Evolutionary conservation across 2,329 filamentous ascomycete species (phyloP).

Genomic region (Hypocreales sp.): DNA sequence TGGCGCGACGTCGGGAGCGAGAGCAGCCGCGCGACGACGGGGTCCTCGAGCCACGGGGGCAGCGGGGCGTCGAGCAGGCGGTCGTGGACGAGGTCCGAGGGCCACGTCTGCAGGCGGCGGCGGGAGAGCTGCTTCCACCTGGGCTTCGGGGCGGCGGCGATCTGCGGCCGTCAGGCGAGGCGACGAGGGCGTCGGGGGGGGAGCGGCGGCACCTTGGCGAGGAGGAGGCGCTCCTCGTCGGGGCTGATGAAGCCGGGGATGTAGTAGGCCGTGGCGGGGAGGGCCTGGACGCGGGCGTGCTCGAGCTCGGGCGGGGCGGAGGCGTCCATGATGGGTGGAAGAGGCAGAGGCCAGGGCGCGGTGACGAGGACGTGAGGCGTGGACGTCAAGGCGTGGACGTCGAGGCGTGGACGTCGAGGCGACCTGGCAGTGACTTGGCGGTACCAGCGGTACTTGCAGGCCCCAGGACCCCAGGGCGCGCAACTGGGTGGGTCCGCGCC

Average conservation of each 20-base stretch:
- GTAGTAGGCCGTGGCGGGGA: constrained; percentile 63
- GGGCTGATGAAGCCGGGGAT: constrained; percentile 69
- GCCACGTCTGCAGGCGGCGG: constrained; percentile 81
- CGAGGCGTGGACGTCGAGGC: too few relatives aligned
- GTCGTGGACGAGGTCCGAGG: constrained; percentile 66
- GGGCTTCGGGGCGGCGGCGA: constrained; percentile 50
- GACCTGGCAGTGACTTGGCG: too few relatives aligned
- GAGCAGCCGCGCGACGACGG: constrained; percentile 47
- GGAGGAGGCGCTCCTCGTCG: constrained; percentile 55
- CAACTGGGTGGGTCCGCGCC: too few relatives aligned
- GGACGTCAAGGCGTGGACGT: too few relatives aligned
- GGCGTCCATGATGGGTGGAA: constrained; percentile 2
- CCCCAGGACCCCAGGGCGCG: too few relatives aligned
- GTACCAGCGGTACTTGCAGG: too few relatives aligned
- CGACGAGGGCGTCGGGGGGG: constrained; percentile 22
- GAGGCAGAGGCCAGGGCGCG: too few relatives aligned
- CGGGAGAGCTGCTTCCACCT: constrained; percentile 82
- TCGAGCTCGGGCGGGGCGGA: constrained; percentile 33
- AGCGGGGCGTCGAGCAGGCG: constrained; percentile 60
- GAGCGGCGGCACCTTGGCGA: constrained; percentile 44
- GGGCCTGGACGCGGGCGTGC: constrained; percentile 29
- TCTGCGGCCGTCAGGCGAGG: constrained; percentile 19
- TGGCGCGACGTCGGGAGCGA: constrained; percentile 26
- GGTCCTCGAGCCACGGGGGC: constrained; percentile 58
- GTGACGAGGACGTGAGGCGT: too few relatives aligned